Percentiles rank a stretch among this genome's conserved stretches.
Conservation (phyloP, 2,329 filamentous ascomycete species). For the Trichophyton benhamiae region DNA sequence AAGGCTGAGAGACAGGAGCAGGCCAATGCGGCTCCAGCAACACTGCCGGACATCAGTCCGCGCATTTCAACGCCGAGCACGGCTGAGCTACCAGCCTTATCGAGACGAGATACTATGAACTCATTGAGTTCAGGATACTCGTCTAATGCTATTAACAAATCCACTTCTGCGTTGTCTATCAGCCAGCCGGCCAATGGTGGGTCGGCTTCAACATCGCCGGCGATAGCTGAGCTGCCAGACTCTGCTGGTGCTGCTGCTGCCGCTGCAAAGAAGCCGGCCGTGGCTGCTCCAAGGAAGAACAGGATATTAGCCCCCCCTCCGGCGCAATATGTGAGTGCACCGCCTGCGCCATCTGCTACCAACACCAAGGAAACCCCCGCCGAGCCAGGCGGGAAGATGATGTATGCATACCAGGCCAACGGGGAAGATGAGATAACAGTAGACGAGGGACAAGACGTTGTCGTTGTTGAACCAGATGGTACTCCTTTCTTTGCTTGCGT, state of each 20-base stretch:
- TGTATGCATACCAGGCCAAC: conserved; percentile 72
- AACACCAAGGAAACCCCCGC: conserved; percentile 13
- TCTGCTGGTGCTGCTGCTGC: conserved; percentile 23
- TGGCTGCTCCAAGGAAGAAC: conserved; percentile 43
- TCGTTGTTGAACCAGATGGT: conserved; percentile 79
- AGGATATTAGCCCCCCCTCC: conserved; percentile 82
- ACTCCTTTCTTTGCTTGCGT: conserved; percentile 25
- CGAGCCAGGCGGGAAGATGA: conserved; percentile 69
- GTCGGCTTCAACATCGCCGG: conserved; percentile 26
- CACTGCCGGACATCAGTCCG: conserved; percentile 19
- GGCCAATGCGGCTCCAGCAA: conserved; percentile 45
- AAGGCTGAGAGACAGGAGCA: conserved; percentile 75
- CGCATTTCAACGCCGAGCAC: conserved; percentile 22
- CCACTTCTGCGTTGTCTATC: conserved; percentile 50
- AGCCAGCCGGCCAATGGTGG: conserved; percentile 39
- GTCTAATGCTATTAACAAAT: conserved; percentile 57
- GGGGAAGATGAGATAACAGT: conserved; percentile 73
- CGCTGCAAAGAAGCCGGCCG: conserved; percentile 18
- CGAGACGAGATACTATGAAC: conserved; percentile 75
- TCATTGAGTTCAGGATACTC: conserved; percentile 82
- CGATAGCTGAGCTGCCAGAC: conserved; percentile 2
- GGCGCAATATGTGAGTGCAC: conserved; percentile 59
- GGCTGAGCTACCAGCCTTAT: conserved; percentile 55
- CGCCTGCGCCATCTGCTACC: conserved; percentile 37
- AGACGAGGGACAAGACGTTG: conserved; percentile 64